These are phyloP conservation scores for Paramecium primaurelia DNA, from an alignment of 73 alveolate species.

Conservation along the genomic window DNA sequence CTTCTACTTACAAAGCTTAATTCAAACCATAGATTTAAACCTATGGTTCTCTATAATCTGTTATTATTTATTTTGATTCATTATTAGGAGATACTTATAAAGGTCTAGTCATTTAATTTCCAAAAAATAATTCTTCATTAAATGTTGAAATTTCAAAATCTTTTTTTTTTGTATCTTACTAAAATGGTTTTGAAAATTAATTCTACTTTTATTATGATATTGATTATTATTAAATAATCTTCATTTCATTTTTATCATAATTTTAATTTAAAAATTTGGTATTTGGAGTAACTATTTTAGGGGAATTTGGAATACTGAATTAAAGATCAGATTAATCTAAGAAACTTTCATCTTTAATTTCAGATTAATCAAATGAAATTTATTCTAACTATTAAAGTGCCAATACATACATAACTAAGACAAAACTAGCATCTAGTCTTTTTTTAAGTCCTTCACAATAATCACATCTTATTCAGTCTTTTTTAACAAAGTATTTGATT, in stretches of 20 bases:
- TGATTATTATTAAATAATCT: not conserved
- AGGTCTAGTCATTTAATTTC: not conserved
- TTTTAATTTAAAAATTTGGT: not conserved
- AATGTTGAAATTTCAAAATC: not conserved
- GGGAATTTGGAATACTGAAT: not conserved
- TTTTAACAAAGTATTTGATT: not conserved
- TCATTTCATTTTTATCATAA: not conserved
- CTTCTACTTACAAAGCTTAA: not conserved
- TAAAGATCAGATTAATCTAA: not conserved
- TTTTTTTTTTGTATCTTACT: not conserved
- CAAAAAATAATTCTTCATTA: not conserved
- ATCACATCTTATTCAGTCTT: not conserved
- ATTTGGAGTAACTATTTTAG: not conserved
- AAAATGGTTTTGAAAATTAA: not conserved
- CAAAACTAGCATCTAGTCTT: not conserved
- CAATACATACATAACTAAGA: not conserved
- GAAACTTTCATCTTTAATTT: not conserved
- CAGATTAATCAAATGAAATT: conserved; percentile 20
- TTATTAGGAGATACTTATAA: not conserved
- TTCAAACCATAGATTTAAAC: not conserved
- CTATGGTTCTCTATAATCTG: not conserved
- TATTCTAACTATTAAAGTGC: not conserved
- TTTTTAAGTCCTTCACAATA: not conserved
- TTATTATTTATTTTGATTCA: not conserved
- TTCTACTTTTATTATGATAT: not conserved